Percentiles rank a stretch among this genome's conserved stretches.
phyloP scores from a whole-genome alignment of 345 rosid genomes.

The Populus deltoides region DNA sequence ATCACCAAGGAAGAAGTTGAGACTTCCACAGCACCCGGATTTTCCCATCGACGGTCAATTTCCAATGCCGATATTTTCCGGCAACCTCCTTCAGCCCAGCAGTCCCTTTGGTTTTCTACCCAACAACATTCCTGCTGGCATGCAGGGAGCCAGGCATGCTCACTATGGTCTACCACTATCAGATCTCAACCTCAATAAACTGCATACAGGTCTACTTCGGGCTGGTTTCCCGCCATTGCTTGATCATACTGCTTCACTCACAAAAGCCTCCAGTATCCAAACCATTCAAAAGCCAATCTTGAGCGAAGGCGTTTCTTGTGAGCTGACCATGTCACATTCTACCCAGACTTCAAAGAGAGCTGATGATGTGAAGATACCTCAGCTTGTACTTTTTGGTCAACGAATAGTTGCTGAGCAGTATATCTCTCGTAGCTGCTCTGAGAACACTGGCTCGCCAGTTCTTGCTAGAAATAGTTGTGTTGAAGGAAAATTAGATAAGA shows the following conservation, averaged over 20 bases:
- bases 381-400: slow-evolving; percentile 29
- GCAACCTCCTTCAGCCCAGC: slow-evolving; percentile 25
- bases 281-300: slow-evolving; percentile 32
- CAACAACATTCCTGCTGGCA: slow-evolving; percentile 34
- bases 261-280: slow-evolving; percentile 29
- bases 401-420: slow-evolving; percentile 34
- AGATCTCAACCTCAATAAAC: slow-evolving; percentile 27
- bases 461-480: slow-evolving; percentile 20
- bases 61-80: slow-evolving; percentile 18
- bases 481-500: slow-evolving; percentile 21
- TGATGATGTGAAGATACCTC: slow-evolving; percentile 14
- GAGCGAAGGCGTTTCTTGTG: slow-evolving; percentile 39
- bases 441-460: slow-evolving; percentile 32
- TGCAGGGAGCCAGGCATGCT: slow-evolving; percentile 48
- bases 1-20: slow-evolving; percentile 83
- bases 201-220: slow-evolving; percentile 23
- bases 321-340: slow-evolving; percentile 47
- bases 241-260: slow-evolving; percentile 34
- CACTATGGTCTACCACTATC: slow-evolving; percentile 27
- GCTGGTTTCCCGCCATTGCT: slow-evolving; percentile 35
- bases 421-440: slow-evolving; percentile 36
- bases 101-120: slow-evolving; percentile 27
- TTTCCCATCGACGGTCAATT: slow-evolving; percentile 45
- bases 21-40: slow-evolving; percentile 54
- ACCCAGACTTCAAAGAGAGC: slow-evolving; percentile 22